Evolutionary conservation across 78 protist species (phyloP), one percentile per base, ranked within the genome.

Genomic region (Dictyostelium brefeldianum): DNA sequence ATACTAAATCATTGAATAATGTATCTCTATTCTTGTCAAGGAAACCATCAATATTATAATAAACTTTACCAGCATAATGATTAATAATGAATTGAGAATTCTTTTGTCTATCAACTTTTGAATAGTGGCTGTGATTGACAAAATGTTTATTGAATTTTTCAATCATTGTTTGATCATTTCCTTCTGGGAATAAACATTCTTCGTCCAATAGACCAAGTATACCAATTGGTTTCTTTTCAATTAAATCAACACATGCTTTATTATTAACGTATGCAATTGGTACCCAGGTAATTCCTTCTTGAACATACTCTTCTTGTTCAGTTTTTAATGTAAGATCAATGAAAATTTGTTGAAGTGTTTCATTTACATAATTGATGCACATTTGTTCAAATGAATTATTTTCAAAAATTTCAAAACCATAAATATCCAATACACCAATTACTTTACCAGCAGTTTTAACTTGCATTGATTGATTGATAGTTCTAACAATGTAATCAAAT

Each of bases 11-110:
- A 29, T 71, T 57, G 18, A 74, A 74, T 15, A 97, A 83, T 36
- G 94, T 25, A 71, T 98, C 99, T 62, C 97, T 90, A 92, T 97
- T 97, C 92, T 97, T 97, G 81, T 96, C 98, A 31, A 96, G 81
- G 94, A 98, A 98, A 29, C 96, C 97, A 22, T 14, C 77, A 43
- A 87, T 47, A n/a, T 14, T 71, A 94, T 98, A 98, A 43, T 50
- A 47, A 7, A 93, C 98, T 79, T 64, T 85, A 46, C 98, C 96
- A 17, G 98, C 98, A 53, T 73, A 94, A 85, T 96, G 98, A 41
- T 56, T 47, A 47, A 96, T 82, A 41, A 82, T 87, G 22, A 96
- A 96, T 69, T 78, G 87, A 10, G 73, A 29, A 25, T 54, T 54
- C 67, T 77, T 91, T 41, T 54, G 69, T 31, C 80, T 80, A 10